Evolutionary conservation across 192 early-diverging fungal species (phyloP), one percentile per base, ranked within the genome.

Genomic region (Mortierella antarctica): DNA sequence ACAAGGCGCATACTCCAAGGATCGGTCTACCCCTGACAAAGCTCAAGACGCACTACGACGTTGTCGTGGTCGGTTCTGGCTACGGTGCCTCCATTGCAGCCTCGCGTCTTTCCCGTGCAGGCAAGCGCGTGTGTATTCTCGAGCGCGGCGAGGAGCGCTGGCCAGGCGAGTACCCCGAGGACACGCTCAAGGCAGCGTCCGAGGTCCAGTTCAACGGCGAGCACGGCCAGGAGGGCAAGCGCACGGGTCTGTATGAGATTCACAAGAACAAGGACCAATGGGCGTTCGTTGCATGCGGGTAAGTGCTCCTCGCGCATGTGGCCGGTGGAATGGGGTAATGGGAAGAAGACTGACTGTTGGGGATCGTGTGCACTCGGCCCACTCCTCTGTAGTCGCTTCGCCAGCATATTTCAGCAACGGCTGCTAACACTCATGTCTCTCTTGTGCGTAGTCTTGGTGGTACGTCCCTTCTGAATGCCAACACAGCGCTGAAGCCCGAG

Each of bases 51-150:
- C 70, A 83, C 55, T 86, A 86, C 51, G 85, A 86, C 66, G 85
- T 58, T 1, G 57, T 86, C 17, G 85, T 86, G 7, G 71, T 86
- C 20, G 85, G 85, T 0, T 86, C 85, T 21, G 85, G 85, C 40
- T 86, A 86, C 48, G 85, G 85, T 58, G 85, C 82, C 44, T 65
- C 72, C 0, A 86, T 86, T 53, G 82, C 85, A 2, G 85, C 85
- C 12, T 83, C 82, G 13, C 75, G 85, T 56, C 73, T 86, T 54
- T 52, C 85, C 14, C 71, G 85, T 62, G 78, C 83, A 31, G 82
- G 82, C 10, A 80, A 83, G 66, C 65, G 73, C 13, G 85, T 86
- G 15, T 77, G 76, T 20, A 67, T 86, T 17, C 74, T 86, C 46
- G 85, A 86, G 60, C 64, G 69, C 44, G 85, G 85, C 5, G 61